Conservation (phyloP, 176 grass and related monocot genomes). For the Lolium rigidum region DNA sequence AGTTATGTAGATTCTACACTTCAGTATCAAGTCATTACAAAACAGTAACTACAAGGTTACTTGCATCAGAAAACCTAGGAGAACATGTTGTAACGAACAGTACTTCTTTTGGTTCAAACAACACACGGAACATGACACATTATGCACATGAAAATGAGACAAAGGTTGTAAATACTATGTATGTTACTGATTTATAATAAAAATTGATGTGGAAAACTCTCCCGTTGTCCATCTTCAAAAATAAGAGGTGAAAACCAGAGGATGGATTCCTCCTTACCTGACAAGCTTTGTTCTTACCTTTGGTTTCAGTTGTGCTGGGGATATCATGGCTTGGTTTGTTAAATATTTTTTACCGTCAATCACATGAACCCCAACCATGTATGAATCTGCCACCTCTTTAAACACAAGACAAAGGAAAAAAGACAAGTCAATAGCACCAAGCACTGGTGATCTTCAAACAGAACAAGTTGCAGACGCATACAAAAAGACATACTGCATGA, state of each 20-base stretch:
- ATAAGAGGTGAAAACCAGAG: background rate
- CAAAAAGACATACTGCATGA: constrained; percentile 58
- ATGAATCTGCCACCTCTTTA: constrained; percentile 83
- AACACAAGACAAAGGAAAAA: background rate
- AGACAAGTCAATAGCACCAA: constrained; percentile 19
- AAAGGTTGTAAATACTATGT: background rate
- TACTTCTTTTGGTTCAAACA: background rate
- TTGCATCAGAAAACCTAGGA: background rate
- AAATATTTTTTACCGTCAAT: constrained; percentile 76
- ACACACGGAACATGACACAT: background rate
- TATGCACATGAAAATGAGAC: background rate
- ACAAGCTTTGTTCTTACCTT: constrained; percentile 96
- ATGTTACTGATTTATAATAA: too few relatives aligned
- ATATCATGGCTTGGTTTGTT: constrained; percentile 89
- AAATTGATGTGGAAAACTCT: too few relatives aligned
- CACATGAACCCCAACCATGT: constrained; percentile 90
- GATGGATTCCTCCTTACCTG: constrained; percentile 53
- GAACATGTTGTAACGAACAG: background rate
- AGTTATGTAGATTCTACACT: background rate
- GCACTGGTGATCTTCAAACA: constrained; percentile 6
- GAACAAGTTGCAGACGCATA: constrained; percentile 28
- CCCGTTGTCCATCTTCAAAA: too few relatives aligned
- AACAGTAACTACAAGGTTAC: background rate
- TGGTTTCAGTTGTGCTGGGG: constrained; percentile 95
- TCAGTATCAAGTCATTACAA: background rate